Evolutionary conservation across 805 yeast genomes (phyloP).

Genomic region (Starmerella sp.): DNA sequence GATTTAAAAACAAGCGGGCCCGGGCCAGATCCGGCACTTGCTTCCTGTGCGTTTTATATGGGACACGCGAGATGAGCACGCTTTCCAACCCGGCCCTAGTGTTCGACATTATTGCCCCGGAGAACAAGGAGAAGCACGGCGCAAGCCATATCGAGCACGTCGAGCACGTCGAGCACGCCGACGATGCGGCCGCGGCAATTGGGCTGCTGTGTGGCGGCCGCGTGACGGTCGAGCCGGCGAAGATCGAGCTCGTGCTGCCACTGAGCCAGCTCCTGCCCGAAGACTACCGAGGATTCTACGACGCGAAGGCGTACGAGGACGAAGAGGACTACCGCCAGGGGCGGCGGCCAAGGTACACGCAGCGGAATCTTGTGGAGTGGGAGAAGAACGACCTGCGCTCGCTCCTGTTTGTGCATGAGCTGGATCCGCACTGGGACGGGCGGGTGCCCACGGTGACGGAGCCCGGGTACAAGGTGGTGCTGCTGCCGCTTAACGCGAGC

Average conservation of each 20-base stretch:
- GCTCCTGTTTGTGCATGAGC: neutral
- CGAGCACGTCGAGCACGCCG: neutral
- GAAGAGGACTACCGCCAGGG: neutral
- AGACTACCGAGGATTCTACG: neutral
- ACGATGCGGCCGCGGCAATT: neutral
- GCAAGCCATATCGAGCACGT: neutral
- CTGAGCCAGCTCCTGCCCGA: neutral
- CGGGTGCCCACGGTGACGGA: neutral
- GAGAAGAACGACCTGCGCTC: slow-evolving; percentile 1
- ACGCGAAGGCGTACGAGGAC: neutral
- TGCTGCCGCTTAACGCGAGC: neutral
- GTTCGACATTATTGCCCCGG: neutral
- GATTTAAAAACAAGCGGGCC: neutral
- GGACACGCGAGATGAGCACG: neutral
- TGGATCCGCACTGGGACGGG: neutral
- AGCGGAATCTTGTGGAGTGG: neutral
- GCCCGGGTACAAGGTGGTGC: neutral
- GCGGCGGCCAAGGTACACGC: neutral
- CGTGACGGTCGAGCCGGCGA: neutral
- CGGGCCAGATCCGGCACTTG: no score
- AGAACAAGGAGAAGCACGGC: neutral
- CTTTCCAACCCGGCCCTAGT: neutral
- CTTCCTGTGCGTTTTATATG: no score
- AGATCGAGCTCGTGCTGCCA: neutral
- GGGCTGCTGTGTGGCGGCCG: neutral